phyloP scores from a whole-genome alignment of 768 basidiomycete genomes.

The Tricholoma furcatifolium region DNA sequence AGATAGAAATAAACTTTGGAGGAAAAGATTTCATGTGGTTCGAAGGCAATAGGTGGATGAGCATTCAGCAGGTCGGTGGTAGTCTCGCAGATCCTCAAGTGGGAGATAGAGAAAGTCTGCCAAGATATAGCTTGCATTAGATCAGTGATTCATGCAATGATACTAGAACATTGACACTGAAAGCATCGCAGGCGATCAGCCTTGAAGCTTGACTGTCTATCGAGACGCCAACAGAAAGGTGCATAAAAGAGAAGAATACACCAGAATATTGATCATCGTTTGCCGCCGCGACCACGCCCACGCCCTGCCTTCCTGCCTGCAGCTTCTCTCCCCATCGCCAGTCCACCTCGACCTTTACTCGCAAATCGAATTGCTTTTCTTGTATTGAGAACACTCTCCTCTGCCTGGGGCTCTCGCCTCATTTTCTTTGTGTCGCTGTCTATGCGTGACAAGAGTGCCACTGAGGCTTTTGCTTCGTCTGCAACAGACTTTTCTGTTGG shows the following conservation, averaged over 20 bases:
- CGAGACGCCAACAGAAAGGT: background rate
- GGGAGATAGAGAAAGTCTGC: slow-evolving; percentile 44
- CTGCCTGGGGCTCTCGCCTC: slow-evolving; percentile 41
- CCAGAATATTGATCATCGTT: slow-evolving; percentile 14
- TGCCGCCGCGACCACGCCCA: slow-evolving; percentile 25
- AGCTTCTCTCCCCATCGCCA: slow-evolving; percentile 50
- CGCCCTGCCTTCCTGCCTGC: slow-evolving; percentile 28
- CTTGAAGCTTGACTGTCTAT: background rate
- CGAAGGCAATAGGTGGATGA: slow-evolving; percentile 65
- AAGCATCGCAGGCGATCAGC: no score
- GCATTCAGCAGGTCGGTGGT: slow-evolving; percentile 65
- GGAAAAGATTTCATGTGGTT: slow-evolving; percentile 57
- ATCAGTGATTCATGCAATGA: background rate
- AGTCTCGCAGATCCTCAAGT: slow-evolving; percentile 32
- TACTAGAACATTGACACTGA: background rate
- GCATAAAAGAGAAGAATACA: background rate
- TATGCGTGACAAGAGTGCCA: slow-evolving; percentile 76
- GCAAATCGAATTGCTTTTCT: slow-evolving; percentile 84
- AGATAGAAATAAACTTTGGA: slow-evolving; percentile 67
- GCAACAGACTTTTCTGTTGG: slow-evolving; percentile 66
- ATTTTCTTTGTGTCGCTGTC: slow-evolving; percentile 72
- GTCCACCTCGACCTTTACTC: slow-evolving; percentile 66
- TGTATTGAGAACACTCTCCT: slow-evolving; percentile 70
- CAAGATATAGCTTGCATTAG: slow-evolving; percentile 29
- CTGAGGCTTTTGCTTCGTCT: slow-evolving; percentile 68